Percentiles rank a stretch among this genome's conserved stretches.
Evolutionary conservation across 2,329 filamentous ascomycete genomes (phyloP).

Genomic region (Penicillium fuscoglaucum): DNA sequence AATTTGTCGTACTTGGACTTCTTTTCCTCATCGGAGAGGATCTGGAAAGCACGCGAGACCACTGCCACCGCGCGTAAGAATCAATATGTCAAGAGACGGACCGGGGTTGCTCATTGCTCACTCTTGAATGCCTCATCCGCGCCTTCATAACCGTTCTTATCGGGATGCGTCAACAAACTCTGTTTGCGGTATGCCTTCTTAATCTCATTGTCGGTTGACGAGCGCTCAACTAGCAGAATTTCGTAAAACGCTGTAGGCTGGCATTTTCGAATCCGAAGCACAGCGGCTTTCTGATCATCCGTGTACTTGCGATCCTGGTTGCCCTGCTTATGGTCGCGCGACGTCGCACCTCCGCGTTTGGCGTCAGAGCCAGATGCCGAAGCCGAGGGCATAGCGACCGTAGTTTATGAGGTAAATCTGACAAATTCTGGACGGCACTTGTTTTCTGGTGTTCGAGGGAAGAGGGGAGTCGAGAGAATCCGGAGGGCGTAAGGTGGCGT

Average conservation of each 20-base stretch:
- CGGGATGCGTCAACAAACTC: conserved; percentile 90
- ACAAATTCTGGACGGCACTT: background rate
- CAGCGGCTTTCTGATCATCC: conserved; percentile 84
- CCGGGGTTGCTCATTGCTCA: conserved; percentile 39
- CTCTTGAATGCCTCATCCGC: conserved; percentile 98
- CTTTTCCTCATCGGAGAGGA: conserved; percentile 92
- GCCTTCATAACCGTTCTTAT: conserved; percentile 95
- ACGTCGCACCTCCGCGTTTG: conserved; percentile 40
- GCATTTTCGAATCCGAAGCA: conserved; percentile 84
- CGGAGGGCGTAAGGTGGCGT: conserved; percentile 17
- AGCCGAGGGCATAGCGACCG: conserved; percentile 42
- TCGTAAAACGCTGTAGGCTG: conserved; percentile 89
- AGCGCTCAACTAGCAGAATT: conserved; percentile 73
- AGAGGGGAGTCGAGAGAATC: conserved; percentile 2
- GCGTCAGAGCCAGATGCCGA: conserved; percentile 49
- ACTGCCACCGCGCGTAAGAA: conserved; percentile 47
- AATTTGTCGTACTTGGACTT: conserved; percentile 82
- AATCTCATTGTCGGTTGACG: conserved; percentile 75
- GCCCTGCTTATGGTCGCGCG: conserved; percentile 52
- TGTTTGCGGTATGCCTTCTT: conserved; percentile 98
- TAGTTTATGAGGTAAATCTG: background rate
- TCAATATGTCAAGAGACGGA: background rate
- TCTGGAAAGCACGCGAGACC: conserved; percentile 89
- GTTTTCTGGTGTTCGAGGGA: background rate
- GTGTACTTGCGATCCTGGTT: conserved; percentile 67